Base-by-base conservation (phyloP, 2,329 filamentous ascomycete species). In the Xylariaceae sp. region DNA sequence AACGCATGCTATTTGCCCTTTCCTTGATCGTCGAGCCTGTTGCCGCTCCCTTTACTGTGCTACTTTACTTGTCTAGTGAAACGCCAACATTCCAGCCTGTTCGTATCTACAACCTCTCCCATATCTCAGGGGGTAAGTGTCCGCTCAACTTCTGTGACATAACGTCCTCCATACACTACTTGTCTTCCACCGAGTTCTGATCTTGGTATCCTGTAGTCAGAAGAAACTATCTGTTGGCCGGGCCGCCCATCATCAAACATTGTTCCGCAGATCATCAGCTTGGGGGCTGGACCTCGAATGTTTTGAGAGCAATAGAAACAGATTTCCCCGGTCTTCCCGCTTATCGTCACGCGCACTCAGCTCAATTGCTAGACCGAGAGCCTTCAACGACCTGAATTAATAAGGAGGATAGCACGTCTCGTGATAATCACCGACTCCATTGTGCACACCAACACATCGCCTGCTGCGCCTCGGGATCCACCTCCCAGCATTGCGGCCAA, bases 111-210 rank as follows among this genome's bases (percentile, higher is more conserved):
- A 24, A 24, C 21, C 21, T 24, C 11, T 6, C 11, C n/a, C n/a
- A n/a, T n/a, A n/a, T n/a, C n/a, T n/a, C n/a, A n/a, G n/a, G n/a
- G n/a, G n/a, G n/a, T n/a, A n/a, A n/a, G n/a, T n/a, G n/a, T n/a
- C n/a, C n/a, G n/a, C n/a, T n/a, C n/a, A 45, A 52, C 57, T 61
- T 53, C 62, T 67, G 64, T 63, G 62, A 68, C 63, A 62, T 59
- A 47, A 53, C 53, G 44, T 42, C 53, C 59, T 55, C 59, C 60
- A 61, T 53, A 48, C n/a, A 55, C 45, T 50, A 36, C 43, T 40
- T 51, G 51, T 52, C 55, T 61, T 61, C 59, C 52, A 51, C 47
- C 50, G 43, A 46, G 51, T 42, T 47, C 51, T 48, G 43, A 48
- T 48, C 47, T 50, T 47, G 47, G 27, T 31, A 33, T 16, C 24